Base-by-base conservation (phyloP, 495 filamentous ascomycete genomes). In the Penicillium bovifimosum region DNA sequence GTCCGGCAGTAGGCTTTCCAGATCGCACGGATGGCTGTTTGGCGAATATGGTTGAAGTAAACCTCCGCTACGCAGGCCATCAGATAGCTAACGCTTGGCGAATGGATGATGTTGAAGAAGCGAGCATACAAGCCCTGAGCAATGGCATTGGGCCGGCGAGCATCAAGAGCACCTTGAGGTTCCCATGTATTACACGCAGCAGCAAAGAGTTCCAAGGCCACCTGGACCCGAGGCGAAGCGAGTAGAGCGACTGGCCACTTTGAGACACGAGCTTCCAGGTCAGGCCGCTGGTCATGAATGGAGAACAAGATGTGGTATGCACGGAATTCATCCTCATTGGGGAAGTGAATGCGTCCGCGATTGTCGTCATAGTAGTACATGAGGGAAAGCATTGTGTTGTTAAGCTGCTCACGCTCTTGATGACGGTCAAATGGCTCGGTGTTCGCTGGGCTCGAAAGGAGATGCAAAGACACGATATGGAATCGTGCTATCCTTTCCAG, bases 1-100 rank as follows among this genome's bases (percentile, higher is more conserved):
- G 65, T 68, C 16, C 77, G 77, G 29, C 73, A 73, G 53, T 79
- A 84, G 6, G 68, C 76, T 45, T 73, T 77, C 71, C 72, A 80
- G 9, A 97, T 80, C 2, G 84, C 79, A 50, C 84, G 83, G 39
- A 97, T 76, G 5, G 90, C 85, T 16, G 77, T 82, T 52, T 86
- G 84, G 17, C 93, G 88, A 20, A 97, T 75, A 13, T 82, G 73
- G 45, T 85, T 87, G 70, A 97, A 97, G 56, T 91, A 88, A 13
- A 91, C 85, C 63, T 96, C 91, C 2, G 91, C 91, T 34, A 96
- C 85, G 65, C 92, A 96, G 6, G 87, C 92, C 86, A 95, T 92
- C 16, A 91, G 79, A 67, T 96, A 97, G 0, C 92, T 89, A 2
- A 91, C 81, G 44, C 76, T 68, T 2, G 78, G 77, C 9, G 86